Percentiles rank a stretch among this genome's conserved stretches.
Evolutionary conservation across 2,329 filamentous ascomycete genomes (phyloP).

Genomic region (Ophiostoma sp.): DNA sequence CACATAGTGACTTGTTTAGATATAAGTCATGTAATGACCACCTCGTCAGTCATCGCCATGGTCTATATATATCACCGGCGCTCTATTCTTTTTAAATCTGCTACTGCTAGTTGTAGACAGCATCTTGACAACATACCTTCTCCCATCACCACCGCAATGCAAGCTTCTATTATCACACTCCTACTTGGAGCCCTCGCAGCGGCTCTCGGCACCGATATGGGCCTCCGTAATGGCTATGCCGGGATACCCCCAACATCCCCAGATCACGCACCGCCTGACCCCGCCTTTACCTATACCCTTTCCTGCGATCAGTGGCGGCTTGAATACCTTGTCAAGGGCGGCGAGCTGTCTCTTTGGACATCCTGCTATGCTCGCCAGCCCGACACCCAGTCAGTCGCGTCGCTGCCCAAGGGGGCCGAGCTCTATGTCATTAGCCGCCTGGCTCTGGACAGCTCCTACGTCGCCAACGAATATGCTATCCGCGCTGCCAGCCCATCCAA

Average conservation of each 20-base stretch:
- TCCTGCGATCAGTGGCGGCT: conserved; percentile 17
- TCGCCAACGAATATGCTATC: conserved; percentile 17
- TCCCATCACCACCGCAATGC: background rate
- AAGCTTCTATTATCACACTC: background rate
- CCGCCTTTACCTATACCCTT: conserved; percentile 20
- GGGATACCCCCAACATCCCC: background rate
- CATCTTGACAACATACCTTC: background rate
- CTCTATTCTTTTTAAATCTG: background rate
- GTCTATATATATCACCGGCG: background rate
- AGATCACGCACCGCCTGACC: conserved; percentile 12
- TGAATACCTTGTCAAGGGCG: conserved; percentile 3
- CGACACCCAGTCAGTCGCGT: background rate
- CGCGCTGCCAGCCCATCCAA: conserved; percentile 20
- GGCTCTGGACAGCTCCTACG: conserved; percentile 17
- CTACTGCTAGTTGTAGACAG: background rate
- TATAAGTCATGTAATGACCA: background rate
- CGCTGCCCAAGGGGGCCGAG: background rate
- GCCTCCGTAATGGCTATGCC: background rate
- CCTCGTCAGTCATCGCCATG: background rate
- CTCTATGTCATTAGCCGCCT: conserved; percentile 9
- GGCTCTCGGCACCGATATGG: background rate
- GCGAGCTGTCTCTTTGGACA: conserved; percentile 11
- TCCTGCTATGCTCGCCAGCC: conserved; percentile 8
- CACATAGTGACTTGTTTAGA: background rate
- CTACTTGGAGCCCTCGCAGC: background rate